Base-by-base conservation (phyloP, 352 stramenopile species). In the Blastocystis sp. region DNA sequence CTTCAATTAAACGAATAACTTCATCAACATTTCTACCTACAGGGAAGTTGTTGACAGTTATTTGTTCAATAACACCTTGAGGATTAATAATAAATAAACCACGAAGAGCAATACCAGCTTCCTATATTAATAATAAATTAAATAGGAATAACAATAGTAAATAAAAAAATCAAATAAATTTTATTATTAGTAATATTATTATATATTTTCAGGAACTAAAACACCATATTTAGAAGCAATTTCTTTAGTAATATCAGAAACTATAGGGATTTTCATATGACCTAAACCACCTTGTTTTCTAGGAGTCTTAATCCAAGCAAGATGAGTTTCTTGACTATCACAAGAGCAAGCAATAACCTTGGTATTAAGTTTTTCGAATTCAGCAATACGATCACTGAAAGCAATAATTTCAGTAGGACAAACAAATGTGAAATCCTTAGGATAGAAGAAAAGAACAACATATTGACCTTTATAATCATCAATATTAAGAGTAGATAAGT, bases 381-480 rank as follows among this genome's bases (percentile, higher is more conserved):
- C 76, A 4, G 77, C 73, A 18, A 72, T 65, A 55, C 73, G 69
- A 67, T 90, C 81, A 59, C 68, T 79, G 66, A 87, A 90, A 27
- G 78, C 77, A 58, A 76, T 80, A 70, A 88, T 88, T 71, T 90
- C 81, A 28, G 81, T 90, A 35, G 79, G 79, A 66, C 78, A 85
- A 57, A 88, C 81, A 55, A 88, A 90, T 25, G 80, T 88, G 67
- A 85, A 86, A 70, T 87, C 80, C 56, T 84, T 70, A 43, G 81
- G 80, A 71, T 86, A 88, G 68, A 87, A 90, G 77, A 88, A 86
- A 16, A 90, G 75, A 48, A 88, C 79, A 27, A 88, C 73, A 59
- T 82, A 90, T 66, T 90, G 79, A 65, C 55, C 41, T 41, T 75
- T 76, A 73, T 84, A 90, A 62, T 90, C 77, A 11, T 68, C 70